These are phyloP conservation scores for Phytophthora sojae DNA, from an alignment of 352 stramenopile genomes.

Conservation along the genomic window DNA sequence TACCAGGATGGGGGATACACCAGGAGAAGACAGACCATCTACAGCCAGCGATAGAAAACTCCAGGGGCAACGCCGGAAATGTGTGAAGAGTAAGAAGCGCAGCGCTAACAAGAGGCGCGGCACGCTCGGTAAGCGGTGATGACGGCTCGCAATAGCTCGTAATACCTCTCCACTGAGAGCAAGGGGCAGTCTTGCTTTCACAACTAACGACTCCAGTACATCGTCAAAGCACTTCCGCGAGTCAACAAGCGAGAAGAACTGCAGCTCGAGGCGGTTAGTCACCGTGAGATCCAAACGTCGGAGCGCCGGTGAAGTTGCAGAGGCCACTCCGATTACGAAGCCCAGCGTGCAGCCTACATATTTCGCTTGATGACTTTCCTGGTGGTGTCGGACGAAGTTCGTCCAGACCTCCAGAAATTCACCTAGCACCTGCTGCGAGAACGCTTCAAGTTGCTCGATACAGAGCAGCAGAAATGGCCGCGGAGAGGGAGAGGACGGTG, in stretches of 20 bases:
- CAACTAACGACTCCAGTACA: slow-evolving; percentile 75
- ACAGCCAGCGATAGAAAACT: slow-evolving; percentile 63
- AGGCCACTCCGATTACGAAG: slow-evolving; percentile 76
- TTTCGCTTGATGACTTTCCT: slow-evolving; percentile 6
- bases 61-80: slow-evolving; percentile 64
- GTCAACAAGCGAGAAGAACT: slow-evolving; percentile 84
- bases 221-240: slow-evolving; percentile 80
- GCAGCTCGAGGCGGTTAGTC: slow-evolving; percentile 62
- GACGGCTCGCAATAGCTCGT: slow-evolving; percentile 50
- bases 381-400: slow-evolving; percentile 47
- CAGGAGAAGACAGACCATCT: slow-evolving; percentile 15
- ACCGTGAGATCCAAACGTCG: slow-evolving; percentile 69
- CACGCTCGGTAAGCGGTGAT: slow-evolving; percentile 73
- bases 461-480: slow-evolving; percentile 70
- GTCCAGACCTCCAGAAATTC: slow-evolving; percentile 83
- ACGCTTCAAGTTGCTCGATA: slow-evolving; percentile 79
- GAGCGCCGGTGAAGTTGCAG: slow-evolving; percentile 68
- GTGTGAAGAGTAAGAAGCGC: slow-evolving; percentile 65
- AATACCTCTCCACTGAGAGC: slow-evolving; percentile 58
- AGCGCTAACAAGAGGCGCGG: slow-evolving; percentile 68
- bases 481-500: slow-evolving; percentile 2
- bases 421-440: slow-evolving; percentile 61
- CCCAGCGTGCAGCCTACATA: slow-evolving; percentile 41
- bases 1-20: slow-evolving; percentile 27
- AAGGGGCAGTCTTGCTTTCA: slow-evolving; percentile 69